Base-by-base conservation (phyloP, 768 basidiomycete genomes). In the Tulasnella sp. region DNA sequence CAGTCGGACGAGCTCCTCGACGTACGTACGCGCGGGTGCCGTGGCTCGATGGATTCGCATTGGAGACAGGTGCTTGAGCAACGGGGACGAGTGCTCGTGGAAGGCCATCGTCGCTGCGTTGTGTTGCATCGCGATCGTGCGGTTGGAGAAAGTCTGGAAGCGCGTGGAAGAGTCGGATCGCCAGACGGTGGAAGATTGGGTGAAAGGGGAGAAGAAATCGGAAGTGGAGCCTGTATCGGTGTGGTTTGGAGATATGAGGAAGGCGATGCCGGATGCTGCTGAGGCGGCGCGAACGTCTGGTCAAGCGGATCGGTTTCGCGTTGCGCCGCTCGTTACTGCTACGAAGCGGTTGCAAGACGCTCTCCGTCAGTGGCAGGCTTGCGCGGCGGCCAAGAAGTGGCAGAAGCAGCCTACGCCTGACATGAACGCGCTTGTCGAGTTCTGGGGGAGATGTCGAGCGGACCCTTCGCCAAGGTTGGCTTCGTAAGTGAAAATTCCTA, bases 81-180 rank as follows among this genome's bases (percentile, higher is more conserved):
- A 83, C 2, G 92, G 92, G 0, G 92, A 94, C 75, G 90, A 90
- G 77, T 90, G 88, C 73, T 87, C 90, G 16, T 94, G 90, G 90
- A 84, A 82, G 47, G 91, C 91, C 1, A 89, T 94, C 67, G 79
- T 79, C n/a, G 82, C 84, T 14, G 92, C 89, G 7, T 78, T 94
- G 17, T 90, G 89, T 74, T 88, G 89, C 17, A 82, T 88, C 34
- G 89, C 92, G 19, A 83, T 94, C 26, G 90, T 91, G 9, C 81
- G 92, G 41, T 79, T 94, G 65, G 89, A 88, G 66, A 92, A 91
- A 78, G 90, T 84, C 5, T 94, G 92, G 92, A 87, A 86, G 76
- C 83, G 91, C 22, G 89, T 90, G 0, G 89, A 91, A 72, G 78
- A 85, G 0, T 81, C 83, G 26, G 75, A 76, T 8, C 29, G 67